Conservation (phyloP, 2,329 filamentous ascomycete species). For the Paraphaeosphaeria sporulosa region DNA sequence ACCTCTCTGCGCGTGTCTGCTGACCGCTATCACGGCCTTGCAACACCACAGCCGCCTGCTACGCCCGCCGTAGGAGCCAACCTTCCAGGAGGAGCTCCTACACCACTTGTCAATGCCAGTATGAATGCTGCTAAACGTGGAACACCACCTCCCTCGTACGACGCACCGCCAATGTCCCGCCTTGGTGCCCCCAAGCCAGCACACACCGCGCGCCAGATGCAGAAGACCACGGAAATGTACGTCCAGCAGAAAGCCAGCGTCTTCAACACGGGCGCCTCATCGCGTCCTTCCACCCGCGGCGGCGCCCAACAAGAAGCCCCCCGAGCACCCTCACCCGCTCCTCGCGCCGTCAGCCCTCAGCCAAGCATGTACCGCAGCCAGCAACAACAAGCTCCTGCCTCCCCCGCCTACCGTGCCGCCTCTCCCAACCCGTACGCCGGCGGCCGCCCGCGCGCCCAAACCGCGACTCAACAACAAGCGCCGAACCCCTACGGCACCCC, state of each 20-base stretch:
- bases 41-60: slow-evolving; percentile 72
- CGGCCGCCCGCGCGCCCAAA: slow-evolving; percentile 46
- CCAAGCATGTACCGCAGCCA: slow-evolving; percentile 57
- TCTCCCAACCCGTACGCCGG: slow-evolving; percentile 70
- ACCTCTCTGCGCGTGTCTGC: slow-evolving; percentile 86
- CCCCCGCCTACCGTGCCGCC: slow-evolving; percentile 22
- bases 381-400: slow-evolving; percentile 10
- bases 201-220: slow-evolving; percentile 93
- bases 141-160: slow-evolving; percentile 88
- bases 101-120: slow-evolving; percentile 54
- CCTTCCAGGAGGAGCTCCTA: slow-evolving; percentile 52
- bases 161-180: slow-evolving; percentile 74
- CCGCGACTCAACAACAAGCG: slow-evolving; percentile 45
- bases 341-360: slow-evolving; percentile 65
- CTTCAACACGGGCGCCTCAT: slow-evolving; percentile 62
- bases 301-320: slow-evolving; percentile 53
- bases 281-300: slow-evolving; percentile 67
- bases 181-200: slow-evolving; percentile 90
- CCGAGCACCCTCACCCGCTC: slow-evolving; percentile 70
- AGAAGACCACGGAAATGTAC: slow-evolving; percentile 90
- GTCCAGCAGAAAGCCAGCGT: slow-evolving; percentile 82
- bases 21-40: slow-evolving; percentile 92
- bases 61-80: slow-evolving; percentile 49
- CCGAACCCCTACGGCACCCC: slow-evolving; percentile 43
- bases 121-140: slow-evolving; percentile 68